phyloP scores from a whole-genome alignment of 352 stramenopile genomes.

The Detonula confervacea region DNA sequence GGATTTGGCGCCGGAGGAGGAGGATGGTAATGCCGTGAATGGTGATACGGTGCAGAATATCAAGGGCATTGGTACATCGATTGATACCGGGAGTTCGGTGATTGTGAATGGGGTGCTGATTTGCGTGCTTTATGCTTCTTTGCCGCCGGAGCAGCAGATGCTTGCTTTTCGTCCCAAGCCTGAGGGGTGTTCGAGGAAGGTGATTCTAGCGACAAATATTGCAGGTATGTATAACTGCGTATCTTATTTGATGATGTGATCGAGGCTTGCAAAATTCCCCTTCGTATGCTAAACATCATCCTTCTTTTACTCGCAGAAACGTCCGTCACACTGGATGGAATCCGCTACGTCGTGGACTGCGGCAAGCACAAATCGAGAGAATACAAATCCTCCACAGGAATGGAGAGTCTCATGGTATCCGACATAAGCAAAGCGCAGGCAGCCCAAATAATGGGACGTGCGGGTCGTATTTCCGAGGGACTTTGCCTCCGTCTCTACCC shows the following conservation, averaged over 20 bases:
- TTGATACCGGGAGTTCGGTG: slow-evolving; percentile 48
- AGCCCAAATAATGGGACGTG: slow-evolving; percentile 91
- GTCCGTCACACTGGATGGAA: slow-evolving; percentile 98
- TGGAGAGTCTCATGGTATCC: slow-evolving; percentile 77
- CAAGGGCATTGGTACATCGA: slow-evolving; percentile 65
- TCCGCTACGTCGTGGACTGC: slow-evolving; percentile 98
- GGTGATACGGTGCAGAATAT: slow-evolving; percentile 74
- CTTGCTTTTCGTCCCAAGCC: slow-evolving; percentile 77
- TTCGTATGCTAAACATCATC: background rate
- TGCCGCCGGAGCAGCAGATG: slow-evolving; percentile 80
- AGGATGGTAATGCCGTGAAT: slow-evolving; percentile 9
- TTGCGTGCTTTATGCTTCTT: slow-evolving; percentile 76
- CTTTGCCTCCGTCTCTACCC: slow-evolving; percentile 92
- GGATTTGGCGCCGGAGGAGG: slow-evolving; percentile 47
- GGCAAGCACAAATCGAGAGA: slow-evolving; percentile 95
- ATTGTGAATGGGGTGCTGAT: slow-evolving; percentile 79
- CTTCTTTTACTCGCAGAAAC: slow-evolving; percentile 86
- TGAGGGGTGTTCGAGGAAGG: slow-evolving; percentile 88
- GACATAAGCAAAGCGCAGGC: slow-evolving; percentile 78
- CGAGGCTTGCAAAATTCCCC: too few relatives aligned
- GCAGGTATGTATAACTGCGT: slow-evolving; percentile 87
- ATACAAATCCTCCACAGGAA: slow-evolving; percentile 74
- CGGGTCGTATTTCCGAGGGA: slow-evolving; percentile 91
- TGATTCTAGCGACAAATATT: slow-evolving; percentile 99
- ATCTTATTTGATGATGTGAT: background rate